Percentiles rank a stretch among this genome's conserved stretches.
Evolutionary conservation across 108 stramenopile species (phyloP).

Genomic region (Discostella pseudostelligera): DNA sequence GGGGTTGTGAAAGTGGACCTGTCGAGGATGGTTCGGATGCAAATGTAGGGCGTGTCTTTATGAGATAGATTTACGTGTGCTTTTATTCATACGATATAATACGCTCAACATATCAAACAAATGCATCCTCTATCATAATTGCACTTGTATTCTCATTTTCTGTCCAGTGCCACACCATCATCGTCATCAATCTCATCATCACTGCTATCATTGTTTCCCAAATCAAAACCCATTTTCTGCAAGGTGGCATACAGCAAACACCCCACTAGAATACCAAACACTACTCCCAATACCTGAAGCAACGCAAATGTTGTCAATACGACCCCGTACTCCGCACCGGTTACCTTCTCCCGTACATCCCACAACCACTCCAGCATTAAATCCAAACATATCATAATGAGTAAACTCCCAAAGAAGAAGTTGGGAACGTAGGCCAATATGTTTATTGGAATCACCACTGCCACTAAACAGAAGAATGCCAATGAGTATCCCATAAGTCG

Average conservation of each 20-base stretch:
- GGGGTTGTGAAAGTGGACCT: no score
- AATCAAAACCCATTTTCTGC: slow-evolving; percentile 45
- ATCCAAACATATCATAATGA: slow-evolving; percentile 91
- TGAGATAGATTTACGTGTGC: no score
- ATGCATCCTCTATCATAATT: background rate
- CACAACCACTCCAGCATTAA: slow-evolving; percentile 95
- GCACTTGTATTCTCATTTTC: no score
- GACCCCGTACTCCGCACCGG: slow-evolving; percentile 73
- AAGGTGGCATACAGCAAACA: slow-evolving; percentile 51
- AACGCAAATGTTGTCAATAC: slow-evolving; percentile 81
- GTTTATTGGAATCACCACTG: slow-evolving; percentile 76
- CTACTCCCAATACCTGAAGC: slow-evolving; percentile 83
- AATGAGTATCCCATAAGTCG: slow-evolving; percentile 77
- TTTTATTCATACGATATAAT: no score
- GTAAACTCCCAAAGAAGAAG: slow-evolving; percentile 91
- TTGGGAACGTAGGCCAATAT: slow-evolving; percentile 87
- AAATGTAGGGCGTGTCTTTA: no score
- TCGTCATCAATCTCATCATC: slow-evolving; percentile 3
- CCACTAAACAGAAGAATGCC: slow-evolving; percentile 55
- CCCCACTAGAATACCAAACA: slow-evolving; percentile 85
- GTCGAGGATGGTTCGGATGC: no score
- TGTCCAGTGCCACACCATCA: background rate
- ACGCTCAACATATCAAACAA: no score
- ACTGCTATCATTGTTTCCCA: slow-evolving; percentile 19
- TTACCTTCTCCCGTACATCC: slow-evolving; percentile 79